Conservation (phyloP, 1,284 basidiomycete species). For the Leccinum laetum region DNA sequence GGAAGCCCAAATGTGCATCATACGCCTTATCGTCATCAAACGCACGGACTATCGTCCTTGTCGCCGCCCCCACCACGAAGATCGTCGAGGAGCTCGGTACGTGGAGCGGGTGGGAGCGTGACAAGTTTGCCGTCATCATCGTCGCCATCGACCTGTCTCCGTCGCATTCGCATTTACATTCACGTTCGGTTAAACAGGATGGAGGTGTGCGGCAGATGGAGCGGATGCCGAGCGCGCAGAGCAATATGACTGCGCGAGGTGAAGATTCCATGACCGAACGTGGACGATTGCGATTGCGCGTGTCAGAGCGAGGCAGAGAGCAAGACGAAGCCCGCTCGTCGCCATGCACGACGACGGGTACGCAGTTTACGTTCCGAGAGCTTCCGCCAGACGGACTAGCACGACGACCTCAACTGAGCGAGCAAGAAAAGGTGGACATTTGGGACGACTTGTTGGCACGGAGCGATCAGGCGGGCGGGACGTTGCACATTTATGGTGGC, state of each 20-base stretch:
- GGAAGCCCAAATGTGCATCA: constrained; percentile 6
- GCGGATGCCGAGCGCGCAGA: constrained; percentile 28
- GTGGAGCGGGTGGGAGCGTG: constrained; percentile 9
- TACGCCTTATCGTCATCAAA: constrained; percentile 10
- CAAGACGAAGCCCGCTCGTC: neutral
- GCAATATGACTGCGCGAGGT: constrained; percentile 31
- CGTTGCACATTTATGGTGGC: constrained; percentile 51
- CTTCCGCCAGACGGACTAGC: constrained; percentile 28
- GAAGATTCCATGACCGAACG: neutral
- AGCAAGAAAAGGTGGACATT: constrained; percentile 65
- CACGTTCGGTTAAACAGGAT: constrained; percentile 14
- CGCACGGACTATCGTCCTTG: neutral
- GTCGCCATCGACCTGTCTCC: neutral
- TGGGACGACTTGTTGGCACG: constrained; percentile 68
- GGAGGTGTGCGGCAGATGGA: constrained; percentile 15
- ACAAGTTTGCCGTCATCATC: constrained; percentile 4
- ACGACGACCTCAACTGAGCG: constrained; percentile 44
- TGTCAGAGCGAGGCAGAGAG: neutral
- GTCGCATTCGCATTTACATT: neutral
- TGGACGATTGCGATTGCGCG: neutral
- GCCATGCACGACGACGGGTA: constrained; percentile 12
- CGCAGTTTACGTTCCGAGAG: constrained; percentile 51
- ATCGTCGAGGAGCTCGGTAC: constrained; percentile 4
- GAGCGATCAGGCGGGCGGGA: constrained; percentile 68
- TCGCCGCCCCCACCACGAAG: constrained; percentile 28